Base-by-base conservation (phyloP, 768 basidiomycete genomes). In the Inosperma sp. region DNA sequence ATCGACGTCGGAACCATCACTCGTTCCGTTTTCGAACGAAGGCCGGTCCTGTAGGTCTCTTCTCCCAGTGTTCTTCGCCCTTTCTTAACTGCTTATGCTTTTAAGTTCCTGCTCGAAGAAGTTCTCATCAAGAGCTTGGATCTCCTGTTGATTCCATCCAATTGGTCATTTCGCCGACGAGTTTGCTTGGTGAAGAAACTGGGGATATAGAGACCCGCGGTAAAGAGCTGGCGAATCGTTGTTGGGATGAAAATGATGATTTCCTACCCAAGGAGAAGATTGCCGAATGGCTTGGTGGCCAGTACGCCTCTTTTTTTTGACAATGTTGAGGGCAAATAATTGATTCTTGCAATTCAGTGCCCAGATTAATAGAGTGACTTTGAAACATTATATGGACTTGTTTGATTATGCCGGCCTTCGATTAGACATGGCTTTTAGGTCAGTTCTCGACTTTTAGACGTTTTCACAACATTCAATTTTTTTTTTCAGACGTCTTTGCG, bases 251-350 rank as follows among this genome's bases (percentile, higher is more conserved):
- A 59, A 92, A 98, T 60, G 87, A 87, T 57, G 77, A 76, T 13
- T 94, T 93, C 63, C 65, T 94, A 59, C 74, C 81, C 12, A 84
- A 84, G 62, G 93, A 94, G 60, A 95, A 94, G 72, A 91, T 97
- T 59, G 93, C 95, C 1, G 93, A 96, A 66, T 99, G 91, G 85
- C 76, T 99, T 33, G 96, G 96, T 59, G 86, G 91, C 64, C 71
- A 79, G 93, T 97, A 59, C 72, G 94, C 86, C 35, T 9, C 19
- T 33, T 34, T 27, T 26, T 26, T n/a, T 40, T 55, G 44, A 55
- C 31, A 46, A 13, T 36, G 16, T 29, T 26, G 44, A 36, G 51
- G 3, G 9, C 1, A 26, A n/a, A 37, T 46, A 40, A 29, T 52
- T 62, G 25, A 56, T 51, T 41, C 52, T 16, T 21, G 40, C 30